These are phyloP conservation scores for Colletotrichum tropicicola DNA, from an alignment of 2,329 filamentous ascomycete species.

Conservation along the genomic window DNA sequence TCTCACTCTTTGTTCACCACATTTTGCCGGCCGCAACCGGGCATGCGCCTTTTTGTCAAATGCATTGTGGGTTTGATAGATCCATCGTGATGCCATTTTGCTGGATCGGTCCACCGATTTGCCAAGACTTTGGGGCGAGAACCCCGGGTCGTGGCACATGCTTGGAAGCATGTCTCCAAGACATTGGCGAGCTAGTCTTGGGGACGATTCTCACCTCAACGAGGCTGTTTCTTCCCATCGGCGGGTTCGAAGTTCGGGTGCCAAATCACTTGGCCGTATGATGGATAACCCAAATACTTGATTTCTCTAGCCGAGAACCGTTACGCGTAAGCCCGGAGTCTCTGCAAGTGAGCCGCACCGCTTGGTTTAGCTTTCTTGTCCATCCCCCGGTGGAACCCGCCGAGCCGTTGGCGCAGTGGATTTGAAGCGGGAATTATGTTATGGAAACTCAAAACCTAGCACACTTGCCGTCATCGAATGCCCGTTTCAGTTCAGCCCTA, in stretches of 20 bases:
- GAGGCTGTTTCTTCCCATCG: background rate
- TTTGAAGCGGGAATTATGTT: constrained; percentile 25
- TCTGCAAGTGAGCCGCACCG: background rate
- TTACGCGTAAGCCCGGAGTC: background rate
- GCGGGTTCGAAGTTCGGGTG: background rate
- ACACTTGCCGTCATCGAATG: constrained; percentile 18
- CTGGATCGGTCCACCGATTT: constrained; percentile 1
- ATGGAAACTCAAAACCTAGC: constrained; percentile 22
- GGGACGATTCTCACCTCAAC: background rate
- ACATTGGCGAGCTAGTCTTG: background rate
- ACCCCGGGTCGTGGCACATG: background rate
- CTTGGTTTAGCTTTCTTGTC: background rate
- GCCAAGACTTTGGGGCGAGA: background rate
- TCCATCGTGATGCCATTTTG: background rate
- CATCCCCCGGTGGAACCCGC: constrained; percentile 9
- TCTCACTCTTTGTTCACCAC: background rate
- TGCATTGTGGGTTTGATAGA: background rate
- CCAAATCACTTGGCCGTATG: background rate
- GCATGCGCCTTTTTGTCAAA: background rate
- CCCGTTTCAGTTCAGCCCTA: constrained; percentile 19
- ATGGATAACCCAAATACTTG: background rate
- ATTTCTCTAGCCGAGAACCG: background rate
- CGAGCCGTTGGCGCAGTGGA: constrained; percentile 13
- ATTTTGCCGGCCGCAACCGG: background rate
- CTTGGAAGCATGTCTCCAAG: background rate